A percentile compares a stretch with the other conserved stretches of the same genome.
phyloP scores from a whole-genome alignment of 208 protist species.

The Strigomonas culicis region DNA sequence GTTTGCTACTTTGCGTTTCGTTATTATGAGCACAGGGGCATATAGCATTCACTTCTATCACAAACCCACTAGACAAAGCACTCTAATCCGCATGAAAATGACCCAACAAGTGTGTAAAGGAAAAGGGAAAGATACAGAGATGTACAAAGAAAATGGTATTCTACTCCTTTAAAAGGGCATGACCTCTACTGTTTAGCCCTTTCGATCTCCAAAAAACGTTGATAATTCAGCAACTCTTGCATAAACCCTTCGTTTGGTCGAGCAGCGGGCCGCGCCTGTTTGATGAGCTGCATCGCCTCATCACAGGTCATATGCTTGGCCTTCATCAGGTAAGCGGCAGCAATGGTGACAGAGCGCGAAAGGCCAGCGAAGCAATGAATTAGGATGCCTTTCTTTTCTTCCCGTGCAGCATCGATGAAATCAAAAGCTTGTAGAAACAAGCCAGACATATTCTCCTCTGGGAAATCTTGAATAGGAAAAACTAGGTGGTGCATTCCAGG shows the following conservation, averaged over 20 bases:
- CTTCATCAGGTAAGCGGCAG: slow-evolving; percentile 85
- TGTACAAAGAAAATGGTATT: not conserved
- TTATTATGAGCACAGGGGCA: not conserved
- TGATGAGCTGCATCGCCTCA: slow-evolving; percentile 60
- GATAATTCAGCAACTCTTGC: slow-evolving; percentile 30
- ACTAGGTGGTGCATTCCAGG: slow-evolving; percentile 78
- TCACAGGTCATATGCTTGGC: slow-evolving; percentile 49
- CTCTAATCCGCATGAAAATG: too few relatives aligned
- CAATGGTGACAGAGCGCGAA: slow-evolving; percentile 83
- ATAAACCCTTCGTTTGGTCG: slow-evolving; percentile 86
- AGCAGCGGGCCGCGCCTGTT: slow-evolving; percentile 56
- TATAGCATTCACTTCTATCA: too few relatives aligned
- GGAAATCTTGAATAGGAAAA: slow-evolving; percentile 73
- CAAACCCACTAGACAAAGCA: too few relatives aligned
- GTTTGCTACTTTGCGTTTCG: not conserved
- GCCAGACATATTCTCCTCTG: slow-evolving; percentile 50
- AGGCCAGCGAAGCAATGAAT: slow-evolving; percentile 91
- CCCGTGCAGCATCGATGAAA: slow-evolving; percentile 75
- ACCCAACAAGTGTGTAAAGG: too few relatives aligned
- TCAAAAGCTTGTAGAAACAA: slow-evolving; percentile 67
- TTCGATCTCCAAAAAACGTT: slow-evolving; percentile 20
- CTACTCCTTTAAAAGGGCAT: not conserved
- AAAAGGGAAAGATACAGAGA: too few relatives aligned
- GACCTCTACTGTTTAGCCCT: not conserved
- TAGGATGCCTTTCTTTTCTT: slow-evolving; percentile 58